Conservation (phyloP, 768 basidiomycete species). For the Trametes meyenii region DNA sequence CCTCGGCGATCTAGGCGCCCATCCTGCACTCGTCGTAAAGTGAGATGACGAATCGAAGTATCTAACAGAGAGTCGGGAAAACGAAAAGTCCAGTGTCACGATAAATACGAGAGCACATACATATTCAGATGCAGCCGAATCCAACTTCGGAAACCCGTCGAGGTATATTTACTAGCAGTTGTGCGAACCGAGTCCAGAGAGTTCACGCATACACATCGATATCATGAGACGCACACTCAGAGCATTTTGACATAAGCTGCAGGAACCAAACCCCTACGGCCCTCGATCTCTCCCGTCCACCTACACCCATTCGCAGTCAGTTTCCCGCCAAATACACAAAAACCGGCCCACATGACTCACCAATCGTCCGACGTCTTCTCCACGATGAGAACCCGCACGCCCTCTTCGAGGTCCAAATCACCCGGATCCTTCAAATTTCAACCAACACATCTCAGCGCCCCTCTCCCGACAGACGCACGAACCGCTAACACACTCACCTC, state of each 20-base stretch:
- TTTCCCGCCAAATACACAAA: background rate
- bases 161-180: background rate
- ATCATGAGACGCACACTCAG: background rate
- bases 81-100: background rate
- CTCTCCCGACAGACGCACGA: background rate
- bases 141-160: background rate
- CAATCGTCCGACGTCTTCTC: slow-evolving; percentile 77
- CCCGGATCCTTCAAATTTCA: slow-evolving; percentile 56
- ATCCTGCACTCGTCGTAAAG: no score
- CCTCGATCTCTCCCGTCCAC: slow-evolving; percentile 35
- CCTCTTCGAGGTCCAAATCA: slow-evolving; percentile 62
- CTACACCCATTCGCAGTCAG: slow-evolving; percentile 15
- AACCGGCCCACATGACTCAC: slow-evolving; percentile 41
- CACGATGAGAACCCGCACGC: slow-evolving; percentile 61
- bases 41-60: no score
- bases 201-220: background rate
- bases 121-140: background rate
- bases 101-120: no score
- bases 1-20: background rate
- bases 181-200: background rate
- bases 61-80: no score
- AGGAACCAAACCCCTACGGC: slow-evolving; percentile 32
- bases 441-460: slow-evolving; percentile 11
- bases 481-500: slow-evolving; percentile 42
- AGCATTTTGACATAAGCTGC: slow-evolving; percentile 35